Evolutionary conservation across 768 basidiomycete species (phyloP).

Genomic region (Rhizopogon vinicolor): DNA sequence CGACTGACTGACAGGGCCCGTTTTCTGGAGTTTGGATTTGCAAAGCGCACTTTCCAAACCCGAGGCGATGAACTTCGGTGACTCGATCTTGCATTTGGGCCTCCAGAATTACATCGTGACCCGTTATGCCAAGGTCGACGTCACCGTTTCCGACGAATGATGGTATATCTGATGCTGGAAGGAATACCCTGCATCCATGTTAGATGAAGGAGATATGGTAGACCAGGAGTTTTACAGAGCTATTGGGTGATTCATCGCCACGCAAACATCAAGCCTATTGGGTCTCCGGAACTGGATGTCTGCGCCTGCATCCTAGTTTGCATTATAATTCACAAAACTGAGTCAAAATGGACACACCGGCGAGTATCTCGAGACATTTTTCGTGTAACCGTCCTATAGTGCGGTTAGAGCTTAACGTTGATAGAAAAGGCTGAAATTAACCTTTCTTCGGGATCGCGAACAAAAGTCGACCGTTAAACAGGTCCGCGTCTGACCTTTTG

Average conservation of each 20-base stretch:
- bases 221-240: conserved; percentile 65
- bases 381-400: conserved; percentile 79
- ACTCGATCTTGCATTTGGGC: conserved; percentile 76
- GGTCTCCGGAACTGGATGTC: conserved; percentile 93
- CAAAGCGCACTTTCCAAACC: conserved; percentile 88
- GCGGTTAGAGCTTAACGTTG: not conserved
- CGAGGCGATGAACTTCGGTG: conserved; percentile 76
- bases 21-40: conserved; percentile 89
- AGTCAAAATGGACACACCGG: conserved; percentile 47
- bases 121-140: conserved; percentile 95
- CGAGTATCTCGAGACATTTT: conserved; percentile 79
- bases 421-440: conserved; percentile 21
- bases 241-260: conserved; percentile 91
- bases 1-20: conserved; percentile 60
- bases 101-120: conserved; percentile 96
- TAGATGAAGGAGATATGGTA: not conserved
- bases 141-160: conserved; percentile 98
- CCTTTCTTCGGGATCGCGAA: conserved; percentile 99
- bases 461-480: conserved; percentile 78
- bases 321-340: not conserved
- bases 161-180: conserved; percentile 95
- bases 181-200: conserved; percentile 67
- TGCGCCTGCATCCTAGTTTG: conserved; percentile 52
- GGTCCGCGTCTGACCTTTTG: conserved; percentile 52
- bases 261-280: conserved; percentile 84